Evolutionary conservation across 1,284 basidiomycete species (phyloP).

Genomic region (Boletus subluridellus): DNA sequence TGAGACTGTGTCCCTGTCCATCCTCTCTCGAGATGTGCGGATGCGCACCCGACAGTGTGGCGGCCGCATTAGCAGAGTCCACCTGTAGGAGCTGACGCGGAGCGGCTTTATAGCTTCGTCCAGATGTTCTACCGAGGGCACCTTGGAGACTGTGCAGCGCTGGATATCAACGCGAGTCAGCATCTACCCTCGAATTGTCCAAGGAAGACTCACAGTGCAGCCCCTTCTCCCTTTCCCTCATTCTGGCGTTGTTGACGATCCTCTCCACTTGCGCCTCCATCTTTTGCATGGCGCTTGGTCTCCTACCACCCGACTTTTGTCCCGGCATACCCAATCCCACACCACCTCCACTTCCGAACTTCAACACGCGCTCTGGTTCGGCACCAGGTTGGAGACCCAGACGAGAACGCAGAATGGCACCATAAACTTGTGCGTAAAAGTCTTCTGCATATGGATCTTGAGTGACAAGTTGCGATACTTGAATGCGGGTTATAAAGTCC

Average conservation of each 20-base stretch:
- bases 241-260: constrained; percentile 88
- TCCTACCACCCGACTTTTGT: constrained; percentile 62
- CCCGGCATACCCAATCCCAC: constrained; percentile 57
- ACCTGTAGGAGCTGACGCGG: constrained; percentile 94
- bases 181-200: background rate
- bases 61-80: constrained; percentile 49
- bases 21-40: constrained; percentile 58
- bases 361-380: constrained; percentile 73
- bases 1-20: constrained; percentile 24
- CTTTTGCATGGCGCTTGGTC: constrained; percentile 93
- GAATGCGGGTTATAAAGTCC: constrained; percentile 99
- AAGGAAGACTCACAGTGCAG: constrained; percentile 52
- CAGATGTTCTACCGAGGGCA: constrained; percentile 91
- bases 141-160: constrained; percentile 86
- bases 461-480: constrained; percentile 95
- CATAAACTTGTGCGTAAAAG: constrained; percentile 97
- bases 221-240: constrained; percentile 80
- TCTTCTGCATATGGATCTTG: constrained; percentile 97
- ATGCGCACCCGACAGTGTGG: constrained; percentile 54
- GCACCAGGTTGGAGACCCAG: constrained; percentile 58
- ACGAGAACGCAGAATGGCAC: constrained; percentile 75
- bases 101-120: constrained; percentile 90
- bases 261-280: constrained; percentile 98
- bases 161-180: constrained; percentile 31
- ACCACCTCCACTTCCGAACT: constrained; percentile 81